These are phyloP conservation scores for Juncus inflexus DNA, from an alignment of 176 grass and related monocot genomes.

Conservation along the genomic window DNA sequence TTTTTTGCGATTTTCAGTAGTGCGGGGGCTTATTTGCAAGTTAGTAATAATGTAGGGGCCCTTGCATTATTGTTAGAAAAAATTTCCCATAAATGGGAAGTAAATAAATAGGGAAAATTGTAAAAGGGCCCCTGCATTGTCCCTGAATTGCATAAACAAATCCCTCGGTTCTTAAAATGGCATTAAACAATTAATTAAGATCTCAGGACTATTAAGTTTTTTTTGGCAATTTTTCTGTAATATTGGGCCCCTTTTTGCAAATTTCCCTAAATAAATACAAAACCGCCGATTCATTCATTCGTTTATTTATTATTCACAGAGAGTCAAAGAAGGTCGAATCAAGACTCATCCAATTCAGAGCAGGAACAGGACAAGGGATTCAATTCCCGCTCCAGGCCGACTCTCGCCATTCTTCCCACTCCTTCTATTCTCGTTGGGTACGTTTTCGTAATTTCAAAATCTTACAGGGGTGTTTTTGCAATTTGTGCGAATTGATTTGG, in stretches of 20 bases:
- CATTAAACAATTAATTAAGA: no score
- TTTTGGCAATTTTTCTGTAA: neutral
- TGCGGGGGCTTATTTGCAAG: no score
- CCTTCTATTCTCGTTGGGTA: conserved; percentile 97
- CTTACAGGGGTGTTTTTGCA: conserved; percentile 33
- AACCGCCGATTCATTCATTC: conserved; percentile 35
- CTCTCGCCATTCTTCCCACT: conserved; percentile 52
- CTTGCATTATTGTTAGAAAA: no score
- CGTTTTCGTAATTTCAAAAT: conserved; percentile 25
- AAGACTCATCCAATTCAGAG: conserved; percentile 51
- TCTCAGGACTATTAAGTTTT: neutral
- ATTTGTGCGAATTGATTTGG: conserved; percentile 3
- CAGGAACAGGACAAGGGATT: conserved; percentile 66
- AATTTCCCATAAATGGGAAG: no score
- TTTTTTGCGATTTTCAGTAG: no score
- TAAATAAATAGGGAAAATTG: no score
- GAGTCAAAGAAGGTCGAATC: conserved; percentile 43
- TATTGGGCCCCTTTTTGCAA: conserved; percentile 15
- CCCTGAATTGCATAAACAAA: no score
- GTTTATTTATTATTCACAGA: no score
- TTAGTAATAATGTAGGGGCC: no score
- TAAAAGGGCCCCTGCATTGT: no score
- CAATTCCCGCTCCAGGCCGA: conserved; percentile 56
- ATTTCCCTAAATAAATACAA: conserved; percentile 41
- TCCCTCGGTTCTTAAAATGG: no score